phyloP scores from a whole-genome alignment of 2,329 filamentous ascomycete species.

The Westerdykella sp. region DNA sequence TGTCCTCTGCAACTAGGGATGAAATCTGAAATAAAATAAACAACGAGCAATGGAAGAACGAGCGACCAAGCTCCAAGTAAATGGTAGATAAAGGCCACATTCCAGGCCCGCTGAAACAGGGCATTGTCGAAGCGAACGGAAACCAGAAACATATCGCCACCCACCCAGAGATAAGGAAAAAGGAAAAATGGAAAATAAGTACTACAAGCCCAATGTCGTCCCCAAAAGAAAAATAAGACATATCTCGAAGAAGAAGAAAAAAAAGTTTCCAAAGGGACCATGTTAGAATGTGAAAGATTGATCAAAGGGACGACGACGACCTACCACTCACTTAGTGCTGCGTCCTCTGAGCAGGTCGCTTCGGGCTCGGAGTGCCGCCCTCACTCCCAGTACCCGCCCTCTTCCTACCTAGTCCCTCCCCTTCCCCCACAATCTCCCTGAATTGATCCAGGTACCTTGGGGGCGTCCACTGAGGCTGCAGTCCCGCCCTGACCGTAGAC shows the following conservation, averaged over 20 bases:
- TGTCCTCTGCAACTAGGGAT: no score
- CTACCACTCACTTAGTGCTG: not conserved
- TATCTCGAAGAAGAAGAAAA: not conserved
- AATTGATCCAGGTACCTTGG: conserved; percentile 21
- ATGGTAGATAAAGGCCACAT: no score
- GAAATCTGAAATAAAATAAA: no score
- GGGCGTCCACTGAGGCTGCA: conserved; percentile 20
- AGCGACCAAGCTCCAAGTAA: no score
- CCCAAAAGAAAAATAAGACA: not conserved
- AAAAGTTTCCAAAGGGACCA: no score
- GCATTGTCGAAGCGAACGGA: no score
- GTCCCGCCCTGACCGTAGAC: conserved; percentile 20
- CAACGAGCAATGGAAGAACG: no score
- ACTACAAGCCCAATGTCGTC: not conserved
- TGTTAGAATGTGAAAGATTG: not conserved
- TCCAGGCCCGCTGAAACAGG: no score
- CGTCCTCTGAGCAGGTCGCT: conserved; percentile 19
- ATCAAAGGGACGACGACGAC: not conserved
- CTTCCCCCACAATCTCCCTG: conserved; percentile 20
- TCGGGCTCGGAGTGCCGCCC: conserved; percentile 19
- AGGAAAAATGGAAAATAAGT: no score
- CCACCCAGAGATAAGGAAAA: not conserved
- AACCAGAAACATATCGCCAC: not conserved
- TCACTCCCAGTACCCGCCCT: conserved; percentile 24
- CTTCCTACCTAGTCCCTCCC: conserved; percentile 18